Evolutionary conservation across 257 asterid species (phyloP).

Genomic region (Solanum sparsipilum): DNA sequence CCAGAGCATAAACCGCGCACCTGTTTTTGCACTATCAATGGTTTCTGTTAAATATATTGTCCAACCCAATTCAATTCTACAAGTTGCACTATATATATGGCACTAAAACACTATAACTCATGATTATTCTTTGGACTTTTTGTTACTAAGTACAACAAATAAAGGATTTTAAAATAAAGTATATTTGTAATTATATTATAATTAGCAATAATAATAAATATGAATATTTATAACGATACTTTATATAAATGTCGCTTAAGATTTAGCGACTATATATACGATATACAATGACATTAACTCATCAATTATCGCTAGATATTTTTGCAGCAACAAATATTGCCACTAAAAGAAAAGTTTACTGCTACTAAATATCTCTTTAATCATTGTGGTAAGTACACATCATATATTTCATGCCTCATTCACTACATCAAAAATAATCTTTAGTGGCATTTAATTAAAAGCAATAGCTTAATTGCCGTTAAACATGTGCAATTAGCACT

Average conservation of each 20-base stretch:
- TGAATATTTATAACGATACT: too few species aligned
- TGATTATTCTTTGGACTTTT: background rate
- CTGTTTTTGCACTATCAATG: background rate
- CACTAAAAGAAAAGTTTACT: too few species aligned
- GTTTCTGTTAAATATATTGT: background rate
- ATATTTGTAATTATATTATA: too few species aligned
- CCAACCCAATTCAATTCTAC: background rate
- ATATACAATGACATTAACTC: background rate
- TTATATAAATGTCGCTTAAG: too few species aligned
- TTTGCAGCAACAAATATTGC: too few species aligned
- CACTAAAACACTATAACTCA: background rate
- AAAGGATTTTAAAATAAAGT: background rate
- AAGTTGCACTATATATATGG: background rate
- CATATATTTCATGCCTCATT: background rate
- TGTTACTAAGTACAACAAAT: background rate
- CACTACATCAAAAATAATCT: background rate
- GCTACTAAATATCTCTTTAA: background rate
- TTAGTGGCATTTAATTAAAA: too few species aligned
- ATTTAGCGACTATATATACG: too few species aligned
- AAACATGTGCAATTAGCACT: too few species aligned
- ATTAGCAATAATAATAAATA: background rate
- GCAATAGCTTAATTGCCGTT: too few species aligned
- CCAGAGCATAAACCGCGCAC: background rate
- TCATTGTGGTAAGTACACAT: background rate
- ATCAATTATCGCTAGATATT: too few species aligned